Evolutionary conservation across 768 basidiomycete species (phyloP), one percentile per base, ranked within the genome.

Genomic region (Trametes cinnabarina): DNA sequence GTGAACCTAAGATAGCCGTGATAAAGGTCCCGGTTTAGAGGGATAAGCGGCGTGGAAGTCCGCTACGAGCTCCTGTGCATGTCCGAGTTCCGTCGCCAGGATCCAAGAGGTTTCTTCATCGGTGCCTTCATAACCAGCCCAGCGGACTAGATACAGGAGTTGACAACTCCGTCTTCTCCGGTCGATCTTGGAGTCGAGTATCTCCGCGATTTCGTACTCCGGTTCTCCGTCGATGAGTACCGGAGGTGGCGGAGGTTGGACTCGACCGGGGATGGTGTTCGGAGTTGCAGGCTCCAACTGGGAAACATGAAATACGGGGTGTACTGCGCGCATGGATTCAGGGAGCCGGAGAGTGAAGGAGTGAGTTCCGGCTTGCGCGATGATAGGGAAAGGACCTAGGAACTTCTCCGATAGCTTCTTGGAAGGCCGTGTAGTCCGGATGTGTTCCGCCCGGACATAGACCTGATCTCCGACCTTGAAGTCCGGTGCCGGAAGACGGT

Each of bases 261-360:
- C 35, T 12, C 54, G 34, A 17, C 54, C 50, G 23, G 64, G 62
- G 25, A 65, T 63, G 25, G 51, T 6, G 54, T 57, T 60, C 28
- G 49, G 62, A 37, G 54, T 56, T 34, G 47, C 51, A 4, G 51
- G 50, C 32, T 72, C 60, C 17, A 63, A 54, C 35, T 63, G 58
- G 3, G 64, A 67, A 11, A 67, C 58, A 23, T 69, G 64, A 52
- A 67, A 67, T 4, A 66, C 51, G 12, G 66, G 66, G 48, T 67
- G 65, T 0, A 70, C 58, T 10, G 56, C 22, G 26, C 51, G 32
- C 35, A n/a, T n/a, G n/a, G n/a, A n/a, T n/a, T n/a, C n/a, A n/a
- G n/a, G n/a, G n/a, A n/a, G n/a, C n/a, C n/a, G n/a, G n/a, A n/a
- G n/a, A n/a, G n/a, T n/a, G n/a, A n/a, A n/a, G n/a, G n/a, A n/a